phyloP scores from a whole-genome alignment of 2,329 filamentous ascomycete species.

The Aureobasidium sp. region DNA sequence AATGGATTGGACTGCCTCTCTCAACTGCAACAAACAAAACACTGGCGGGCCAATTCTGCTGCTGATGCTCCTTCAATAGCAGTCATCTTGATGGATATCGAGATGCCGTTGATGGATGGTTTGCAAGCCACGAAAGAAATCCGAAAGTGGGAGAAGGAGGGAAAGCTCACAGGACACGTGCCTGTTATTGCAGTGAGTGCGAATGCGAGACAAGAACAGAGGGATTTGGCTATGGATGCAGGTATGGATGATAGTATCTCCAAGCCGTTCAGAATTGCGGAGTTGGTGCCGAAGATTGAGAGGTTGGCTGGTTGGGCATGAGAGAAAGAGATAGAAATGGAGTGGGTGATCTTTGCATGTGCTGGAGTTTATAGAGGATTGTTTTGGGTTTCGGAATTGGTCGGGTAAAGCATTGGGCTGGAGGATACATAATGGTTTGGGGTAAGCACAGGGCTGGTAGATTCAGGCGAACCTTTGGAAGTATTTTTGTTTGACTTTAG shows the following conservation, averaged over 20 bases:
- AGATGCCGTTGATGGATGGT: conserved; percentile 66
- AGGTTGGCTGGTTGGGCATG: conserved; percentile 2
- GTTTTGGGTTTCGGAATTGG: background rate
- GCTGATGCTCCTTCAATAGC: background rate
- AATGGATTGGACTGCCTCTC: conserved; percentile 33
- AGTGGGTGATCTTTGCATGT: background rate
- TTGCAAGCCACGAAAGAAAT: conserved; percentile 65
- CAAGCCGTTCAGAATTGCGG: conserved; percentile 17
- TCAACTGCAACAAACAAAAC: conserved; percentile 25
- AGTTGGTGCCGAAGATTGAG: conserved; percentile 13
- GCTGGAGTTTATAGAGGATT: background rate
- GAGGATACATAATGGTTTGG: background rate
- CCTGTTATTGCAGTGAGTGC: conserved; percentile 75
- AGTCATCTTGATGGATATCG: conserved; percentile 67
- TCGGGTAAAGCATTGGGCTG: background rate
- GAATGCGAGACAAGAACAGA: conserved; percentile 68
- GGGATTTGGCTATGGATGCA: conserved; percentile 61
- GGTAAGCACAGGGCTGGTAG: background rate
- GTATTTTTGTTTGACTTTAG: background rate
- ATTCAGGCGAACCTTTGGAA: too few species aligned
- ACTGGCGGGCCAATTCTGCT: background rate
- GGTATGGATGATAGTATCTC: conserved; percentile 51
- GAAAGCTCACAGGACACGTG: conserved; percentile 57
- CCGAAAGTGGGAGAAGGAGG: conserved; percentile 57
- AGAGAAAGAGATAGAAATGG: background rate